phyloP scores from a whole-genome alignment of 225 moss, liverwort and hornwort genomes.

The Thuidium tamariscinum region DNA sequence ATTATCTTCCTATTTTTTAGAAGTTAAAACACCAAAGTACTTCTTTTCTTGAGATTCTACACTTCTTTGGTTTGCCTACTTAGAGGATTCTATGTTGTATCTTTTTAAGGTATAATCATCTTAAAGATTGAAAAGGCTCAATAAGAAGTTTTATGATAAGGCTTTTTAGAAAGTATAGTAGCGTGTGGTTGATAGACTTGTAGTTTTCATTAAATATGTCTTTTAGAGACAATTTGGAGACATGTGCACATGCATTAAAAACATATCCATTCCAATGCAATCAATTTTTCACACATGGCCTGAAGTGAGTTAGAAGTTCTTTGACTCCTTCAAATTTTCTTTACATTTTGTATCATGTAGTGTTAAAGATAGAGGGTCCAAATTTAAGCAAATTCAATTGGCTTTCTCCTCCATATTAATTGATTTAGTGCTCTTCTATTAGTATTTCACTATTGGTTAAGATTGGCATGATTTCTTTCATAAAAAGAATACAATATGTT shows the following conservation, averaged over 20 bases:
- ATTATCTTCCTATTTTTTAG: background rate
- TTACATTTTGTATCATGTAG: background rate
- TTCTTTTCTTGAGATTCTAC: background rate
- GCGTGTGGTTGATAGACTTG: background rate
- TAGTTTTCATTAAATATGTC: background rate
- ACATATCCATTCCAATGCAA: background rate
- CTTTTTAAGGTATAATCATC: rapidly evolving
- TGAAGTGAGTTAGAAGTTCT: background rate
- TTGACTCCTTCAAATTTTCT: rapidly evolving
- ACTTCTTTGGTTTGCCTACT: background rate
- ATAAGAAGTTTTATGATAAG: background rate
- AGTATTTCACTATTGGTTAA: too few species aligned
- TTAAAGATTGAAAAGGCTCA: too few species aligned
- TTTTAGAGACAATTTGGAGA: background rate
- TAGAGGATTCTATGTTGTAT: background rate
- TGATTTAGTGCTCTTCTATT: too few species aligned
- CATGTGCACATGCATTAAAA: background rate
- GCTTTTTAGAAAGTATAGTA: too few species aligned
- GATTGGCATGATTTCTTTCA: too few species aligned
- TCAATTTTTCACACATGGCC: background rate
- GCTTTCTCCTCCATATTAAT: background rate
- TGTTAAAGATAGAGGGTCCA: background rate
- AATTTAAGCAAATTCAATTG: background rate
- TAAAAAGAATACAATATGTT: too few species aligned
- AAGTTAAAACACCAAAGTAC: background rate